phyloP scores from a whole-genome alignment of 2,329 filamentous ascomycete genomes.

The Samsoniella hepiali region DNA sequence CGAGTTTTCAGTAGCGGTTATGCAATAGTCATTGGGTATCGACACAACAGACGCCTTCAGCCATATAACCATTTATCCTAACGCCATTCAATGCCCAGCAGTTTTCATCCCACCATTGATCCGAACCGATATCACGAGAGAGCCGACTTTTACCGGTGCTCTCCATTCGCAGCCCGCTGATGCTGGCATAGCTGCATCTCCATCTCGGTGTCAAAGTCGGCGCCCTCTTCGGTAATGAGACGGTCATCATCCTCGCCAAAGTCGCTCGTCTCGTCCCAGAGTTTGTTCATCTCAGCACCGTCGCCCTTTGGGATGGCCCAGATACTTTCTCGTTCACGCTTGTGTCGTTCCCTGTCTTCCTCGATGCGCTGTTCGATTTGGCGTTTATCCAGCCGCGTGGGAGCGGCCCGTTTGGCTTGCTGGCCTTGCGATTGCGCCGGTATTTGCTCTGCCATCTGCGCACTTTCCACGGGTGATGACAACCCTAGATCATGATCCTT shows the following conservation, averaged over 20 bases:
- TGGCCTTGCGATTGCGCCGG: constrained; percentile 41
- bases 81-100: constrained; percentile 30
- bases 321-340: constrained; percentile 83
- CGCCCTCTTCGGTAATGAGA: constrained; percentile 69
- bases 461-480: constrained; percentile 47
- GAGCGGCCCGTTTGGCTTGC: constrained; percentile 31
- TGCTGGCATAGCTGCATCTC: constrained; percentile 41
- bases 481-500: constrained; percentile 54
- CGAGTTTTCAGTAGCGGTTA: not conserved
- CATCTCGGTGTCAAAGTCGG: constrained; percentile 45
- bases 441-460: constrained; percentile 40
- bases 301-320: constrained; percentile 73
- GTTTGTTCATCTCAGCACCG: constrained; percentile 69
- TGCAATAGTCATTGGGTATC: constrained; percentile 12
- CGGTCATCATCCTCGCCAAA: constrained; percentile 83
- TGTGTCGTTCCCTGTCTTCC: constrained; percentile 93
- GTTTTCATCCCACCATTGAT: not conserved
- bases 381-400: constrained; percentile 66
- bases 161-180: constrained; percentile 32
- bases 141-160: constrained; percentile 23
- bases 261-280: constrained; percentile 87
- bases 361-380: constrained; percentile 96
- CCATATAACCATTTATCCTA: constrained; percentile 21
- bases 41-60: constrained; percentile 8
- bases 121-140: not conserved